Percentiles rank a stretch among this genome's conserved stretches.
These are phyloP conservation scores for Avena eriantha DNA, from an alignment of 176 grass and related monocot species.

Conservation along the genomic window DNA sequence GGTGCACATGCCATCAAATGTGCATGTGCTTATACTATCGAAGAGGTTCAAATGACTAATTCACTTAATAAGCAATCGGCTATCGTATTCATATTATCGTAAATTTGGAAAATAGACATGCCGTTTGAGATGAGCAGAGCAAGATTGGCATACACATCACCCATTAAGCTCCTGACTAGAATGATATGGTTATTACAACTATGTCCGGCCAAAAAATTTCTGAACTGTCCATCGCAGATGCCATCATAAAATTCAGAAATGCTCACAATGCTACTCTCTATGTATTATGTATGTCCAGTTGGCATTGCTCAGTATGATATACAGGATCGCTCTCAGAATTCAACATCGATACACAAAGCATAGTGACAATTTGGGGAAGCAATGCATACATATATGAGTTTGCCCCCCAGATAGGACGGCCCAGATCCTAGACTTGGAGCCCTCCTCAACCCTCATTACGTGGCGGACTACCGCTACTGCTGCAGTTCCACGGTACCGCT, in stretches of 20 bases:
- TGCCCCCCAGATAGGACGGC: background rate
- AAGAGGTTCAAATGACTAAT: background rate
- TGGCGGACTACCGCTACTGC: background rate
- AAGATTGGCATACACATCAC: background rate
- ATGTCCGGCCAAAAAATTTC: background rate
- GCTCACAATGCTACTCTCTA: background rate
- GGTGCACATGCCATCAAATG: background rate
- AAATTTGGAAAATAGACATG: background rate
- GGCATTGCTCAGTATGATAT: background rate
- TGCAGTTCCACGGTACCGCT: background rate
- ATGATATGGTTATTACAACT: background rate
- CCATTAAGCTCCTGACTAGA: background rate
- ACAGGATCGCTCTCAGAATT: slow-evolving; percentile 7
- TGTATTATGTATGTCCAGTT: background rate
- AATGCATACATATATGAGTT: background rate
- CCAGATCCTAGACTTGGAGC: background rate
- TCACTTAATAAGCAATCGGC: slow-evolving; percentile 14
- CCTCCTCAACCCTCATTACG: background rate
- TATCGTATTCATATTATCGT: background rate
- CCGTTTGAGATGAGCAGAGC: background rate
- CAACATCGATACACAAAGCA: background rate
- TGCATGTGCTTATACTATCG: background rate
- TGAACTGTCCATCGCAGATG: background rate
- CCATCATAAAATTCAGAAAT: background rate
- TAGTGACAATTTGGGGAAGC: background rate